A percentile compares a stretch with the other conserved stretches of the same genome.
Evolutionary conservation across 2,329 filamentous ascomycete species (phyloP).

Genomic region (Mycosphaerella arachidis): DNA sequence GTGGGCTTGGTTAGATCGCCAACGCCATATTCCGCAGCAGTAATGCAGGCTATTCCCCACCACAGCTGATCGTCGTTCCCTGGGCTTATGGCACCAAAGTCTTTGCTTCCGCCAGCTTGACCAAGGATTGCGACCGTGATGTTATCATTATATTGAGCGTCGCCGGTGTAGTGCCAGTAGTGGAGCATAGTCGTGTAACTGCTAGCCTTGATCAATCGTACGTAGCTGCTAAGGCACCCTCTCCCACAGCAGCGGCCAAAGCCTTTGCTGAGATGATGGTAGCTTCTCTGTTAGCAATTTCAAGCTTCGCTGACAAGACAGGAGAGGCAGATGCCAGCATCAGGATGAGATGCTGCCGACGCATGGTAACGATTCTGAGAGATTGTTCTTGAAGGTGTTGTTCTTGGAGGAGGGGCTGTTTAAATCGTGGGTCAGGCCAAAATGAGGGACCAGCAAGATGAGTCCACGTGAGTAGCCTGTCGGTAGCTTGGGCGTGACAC

Average conservation of each 20-base stretch:
- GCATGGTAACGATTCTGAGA: neutral
- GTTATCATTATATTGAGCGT: conserved; percentile 57
- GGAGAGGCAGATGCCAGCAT: neutral
- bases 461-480: neutral
- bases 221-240: neutral
- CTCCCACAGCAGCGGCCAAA: neutral
- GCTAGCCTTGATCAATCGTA: neutral
- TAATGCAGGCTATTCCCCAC: conserved; percentile 76
- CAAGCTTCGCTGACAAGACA: neutral
- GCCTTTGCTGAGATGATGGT: neutral
- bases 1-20: conserved; percentile 48
- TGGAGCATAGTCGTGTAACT: conserved; percentile 57
- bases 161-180: conserved; percentile 63
- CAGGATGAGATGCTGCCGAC: neutral
- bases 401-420: neutral
- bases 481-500: neutral
- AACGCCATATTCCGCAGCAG: conserved; percentile 66
- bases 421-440: neutral
- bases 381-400: neutral
- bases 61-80: conserved; percentile 61
- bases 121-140: conserved; percentile 56
- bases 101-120: conserved; percentile 55
- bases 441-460: neutral
- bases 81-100: conserved; percentile 50
- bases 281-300: neutral